phyloP scores from a whole-genome alignment of 1,284 basidiomycete species.

The Melampsora larici-populina region DNA sequence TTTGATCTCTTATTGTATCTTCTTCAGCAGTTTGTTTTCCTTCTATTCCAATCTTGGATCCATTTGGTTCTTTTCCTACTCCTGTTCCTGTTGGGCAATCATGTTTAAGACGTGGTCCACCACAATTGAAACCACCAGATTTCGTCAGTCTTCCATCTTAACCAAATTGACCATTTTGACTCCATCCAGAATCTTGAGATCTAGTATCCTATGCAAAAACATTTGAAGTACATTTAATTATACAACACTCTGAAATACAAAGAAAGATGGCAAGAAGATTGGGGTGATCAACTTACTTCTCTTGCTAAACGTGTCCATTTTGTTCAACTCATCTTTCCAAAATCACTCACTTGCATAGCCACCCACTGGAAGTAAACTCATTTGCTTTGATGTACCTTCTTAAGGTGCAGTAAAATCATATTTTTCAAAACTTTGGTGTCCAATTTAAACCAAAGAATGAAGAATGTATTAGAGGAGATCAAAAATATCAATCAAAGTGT shows the following conservation, averaged over 20 bases:
- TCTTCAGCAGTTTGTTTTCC: not conserved
- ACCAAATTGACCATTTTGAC: no score
- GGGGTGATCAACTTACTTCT: conserved; percentile 1
- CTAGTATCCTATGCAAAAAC: conserved; percentile 21
- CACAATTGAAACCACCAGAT: conserved; percentile 28
- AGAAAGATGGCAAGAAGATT: not conserved
- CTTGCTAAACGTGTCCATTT: conserved; percentile 54
- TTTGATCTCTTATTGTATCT: not conserved
- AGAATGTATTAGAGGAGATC: not conserved
- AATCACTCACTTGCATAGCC: conserved; percentile 98
- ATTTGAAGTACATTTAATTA: not conserved
- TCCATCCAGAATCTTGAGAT: conserved; percentile 29
- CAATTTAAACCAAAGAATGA: conserved; percentile 54
- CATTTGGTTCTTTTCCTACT: not conserved
- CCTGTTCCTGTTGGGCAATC: conserved; percentile 1
- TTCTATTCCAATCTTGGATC: no score
- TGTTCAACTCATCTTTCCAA: conserved; percentile 83
- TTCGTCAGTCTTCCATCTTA: not conserved
- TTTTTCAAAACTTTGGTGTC: conserved; percentile 80
- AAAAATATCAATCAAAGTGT: conserved; percentile 17
- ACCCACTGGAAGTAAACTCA: conserved; percentile 78
- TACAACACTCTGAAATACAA: no score
- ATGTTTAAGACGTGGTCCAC: conserved; percentile 12
- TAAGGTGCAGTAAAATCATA: conserved; percentile 88
- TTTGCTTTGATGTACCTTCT: conserved; percentile 71